Conservation (phyloP, 1,284 basidiomycete genomes). For the Malassezia nana region DNA sequence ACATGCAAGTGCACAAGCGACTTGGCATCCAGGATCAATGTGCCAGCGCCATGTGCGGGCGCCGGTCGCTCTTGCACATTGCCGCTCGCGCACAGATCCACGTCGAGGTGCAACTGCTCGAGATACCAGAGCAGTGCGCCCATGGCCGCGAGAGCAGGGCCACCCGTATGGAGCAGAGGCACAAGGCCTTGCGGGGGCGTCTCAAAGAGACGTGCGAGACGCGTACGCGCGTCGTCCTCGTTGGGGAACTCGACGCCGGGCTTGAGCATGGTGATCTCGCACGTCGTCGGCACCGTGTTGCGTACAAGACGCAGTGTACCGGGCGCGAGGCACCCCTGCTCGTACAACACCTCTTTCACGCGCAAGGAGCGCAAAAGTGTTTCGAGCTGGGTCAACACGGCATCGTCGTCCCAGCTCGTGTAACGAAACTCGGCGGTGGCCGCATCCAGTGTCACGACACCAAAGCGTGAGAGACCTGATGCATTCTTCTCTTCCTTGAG, state of each 20-base stretch:
- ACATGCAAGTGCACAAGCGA: constrained; percentile 45
- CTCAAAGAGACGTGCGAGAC: constrained; percentile 33
- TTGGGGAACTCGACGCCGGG: constrained; percentile 38
- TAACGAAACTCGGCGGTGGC: constrained; percentile 92
- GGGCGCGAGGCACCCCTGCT: constrained; percentile 58
- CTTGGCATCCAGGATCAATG: constrained; percentile 44
- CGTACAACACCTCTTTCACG: constrained; percentile 84
- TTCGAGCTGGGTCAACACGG: constrained; percentile 81
- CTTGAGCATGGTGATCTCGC: constrained; percentile 44
- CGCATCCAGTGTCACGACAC: constrained; percentile 87
- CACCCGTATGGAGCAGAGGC: constrained; percentile 26
- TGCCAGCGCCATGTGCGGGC: constrained; percentile 30
- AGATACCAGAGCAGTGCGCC: constrained; percentile 44
- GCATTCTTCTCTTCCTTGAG: constrained; percentile 56
- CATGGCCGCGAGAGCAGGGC: constrained; percentile 33
- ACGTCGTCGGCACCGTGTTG: constrained; percentile 30
- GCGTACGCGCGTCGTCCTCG: constrained; percentile 23
- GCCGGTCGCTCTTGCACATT: constrained; percentile 42
- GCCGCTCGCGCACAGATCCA: constrained; percentile 39
- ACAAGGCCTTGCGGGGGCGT: constrained; percentile 30
- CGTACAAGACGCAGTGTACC: constrained; percentile 32
- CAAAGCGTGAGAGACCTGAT: constrained; percentile 54
- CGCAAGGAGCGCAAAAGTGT: constrained; percentile 84
- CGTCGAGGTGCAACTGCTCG: constrained; percentile 41
- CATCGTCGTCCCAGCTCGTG: constrained; percentile 80